Evolutionary conservation across 2,329 filamentous ascomycete genomes (phyloP), one percentile per base, ranked within the genome.

Genomic region (Scleromitrula shiraiana): DNA sequence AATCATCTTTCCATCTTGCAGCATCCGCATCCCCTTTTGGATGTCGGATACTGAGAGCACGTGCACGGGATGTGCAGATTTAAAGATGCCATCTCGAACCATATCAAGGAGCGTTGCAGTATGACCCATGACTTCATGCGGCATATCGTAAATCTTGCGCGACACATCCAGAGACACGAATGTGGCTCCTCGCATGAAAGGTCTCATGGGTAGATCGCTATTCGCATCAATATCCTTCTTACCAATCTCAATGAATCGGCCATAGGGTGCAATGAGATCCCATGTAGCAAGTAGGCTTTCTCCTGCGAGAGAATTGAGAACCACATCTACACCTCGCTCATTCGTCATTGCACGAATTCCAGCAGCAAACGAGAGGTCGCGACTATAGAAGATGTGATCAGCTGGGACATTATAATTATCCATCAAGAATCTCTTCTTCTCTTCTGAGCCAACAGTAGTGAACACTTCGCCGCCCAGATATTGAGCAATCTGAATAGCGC

Each of bases 401-500:
- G 35, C 30, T 6, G 29, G 3, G 15, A 43, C n/a, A 8, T 8
- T 4, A 22, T 33, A 44, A 5, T 36, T 5, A 10, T 53, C 40
- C 6, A 53, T 52, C 0, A 70, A 39, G 5, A 35, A 47, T 0
- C 46, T 42, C 35, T 41, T 51, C 48, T 69, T 65, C 24, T 53
- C 49, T 6, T 51, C 35, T 1, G 53, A 58, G 12, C 56, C 52
- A 10, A 60, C 62, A 1, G 66, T 68, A 9, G 52, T 55, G 30
- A 60, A 62, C 17, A 68, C 51, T 6, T 56, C 53, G 17, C 36
- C 41, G 22, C 55, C 58, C 0, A 48, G 42, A n/a, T 53, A 51
- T 20, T 56, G 52, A 1, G 63, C 61, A 2, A 68, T n/a, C 3
- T 54, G 49, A 7, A 67, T 62, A 2, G 58, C 55, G 0, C 64